These are phyloP conservation scores for Neopestalotiopsis clavispora DNA, from an alignment of 2,329 filamentous ascomycete species.

Conservation along the genomic window DNA sequence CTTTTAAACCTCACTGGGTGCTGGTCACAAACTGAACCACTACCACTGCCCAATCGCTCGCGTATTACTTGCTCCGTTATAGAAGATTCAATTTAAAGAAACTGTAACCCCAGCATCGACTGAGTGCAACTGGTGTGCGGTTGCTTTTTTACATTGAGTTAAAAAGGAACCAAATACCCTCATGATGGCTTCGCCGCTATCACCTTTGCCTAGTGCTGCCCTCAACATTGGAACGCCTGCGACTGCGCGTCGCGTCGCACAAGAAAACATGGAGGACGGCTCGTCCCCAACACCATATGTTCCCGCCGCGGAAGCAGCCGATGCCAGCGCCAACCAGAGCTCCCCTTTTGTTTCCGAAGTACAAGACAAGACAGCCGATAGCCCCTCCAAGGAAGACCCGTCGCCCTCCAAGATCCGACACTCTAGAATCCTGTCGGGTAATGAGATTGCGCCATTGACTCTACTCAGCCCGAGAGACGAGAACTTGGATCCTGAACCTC, in stretches of 20 bases:
- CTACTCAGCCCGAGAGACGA: slow-evolving; percentile 46
- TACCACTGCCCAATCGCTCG: neutral
- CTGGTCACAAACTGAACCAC: neutral
- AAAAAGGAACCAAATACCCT: slow-evolving; percentile 1
- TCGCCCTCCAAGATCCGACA: slow-evolving; percentile 54
- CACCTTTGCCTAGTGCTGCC: slow-evolving; percentile 41
- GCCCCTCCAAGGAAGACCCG: slow-evolving; percentile 46
- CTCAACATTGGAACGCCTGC: slow-evolving; percentile 43
- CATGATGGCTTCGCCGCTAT: slow-evolving; percentile 46
- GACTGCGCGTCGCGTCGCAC: slow-evolving; percentile 31
- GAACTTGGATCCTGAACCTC: slow-evolving; percentile 28
- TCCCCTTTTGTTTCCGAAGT: slow-evolving; percentile 24
- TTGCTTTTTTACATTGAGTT: neutral
- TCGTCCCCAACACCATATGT: neutral
- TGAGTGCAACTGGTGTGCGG: neutral
- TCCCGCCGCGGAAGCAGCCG: neutral
- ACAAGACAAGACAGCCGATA: slow-evolving; percentile 17
- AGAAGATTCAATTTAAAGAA: neutral
- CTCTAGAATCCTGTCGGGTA: slow-evolving; percentile 62
- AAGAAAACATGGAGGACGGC: slow-evolving; percentile 21
- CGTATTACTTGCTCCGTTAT: neutral
- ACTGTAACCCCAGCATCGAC: neutral
- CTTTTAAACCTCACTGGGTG: neutral
- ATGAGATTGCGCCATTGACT: slow-evolving; percentile 62
- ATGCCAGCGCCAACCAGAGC: slow-evolving; percentile 16